A percentile compares a stretch with the other conserved stretches of the same genome.
Evolutionary conservation across 148 eudicot genomes (phyloP).

Genomic region (Nepenthes gracilis): DNA sequence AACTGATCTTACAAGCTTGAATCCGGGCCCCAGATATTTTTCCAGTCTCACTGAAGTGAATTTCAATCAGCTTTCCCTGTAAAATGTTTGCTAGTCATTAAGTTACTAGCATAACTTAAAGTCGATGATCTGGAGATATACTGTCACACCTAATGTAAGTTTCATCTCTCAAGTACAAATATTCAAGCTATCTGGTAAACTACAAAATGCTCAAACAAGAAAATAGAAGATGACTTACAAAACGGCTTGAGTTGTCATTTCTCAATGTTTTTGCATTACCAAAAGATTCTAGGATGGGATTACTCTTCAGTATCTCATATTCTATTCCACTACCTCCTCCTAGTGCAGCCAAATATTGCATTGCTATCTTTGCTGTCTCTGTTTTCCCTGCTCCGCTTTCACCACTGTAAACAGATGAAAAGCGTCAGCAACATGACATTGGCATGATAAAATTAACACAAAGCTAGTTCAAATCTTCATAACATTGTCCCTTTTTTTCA

Average conservation of each 20-base stretch:
- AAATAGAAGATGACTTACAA: constrained; percentile 41
- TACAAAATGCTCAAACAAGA: background rate
- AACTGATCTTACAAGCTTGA: constrained; percentile 77
- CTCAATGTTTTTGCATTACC: constrained; percentile 94
- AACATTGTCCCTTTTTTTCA: too few relatives aligned
- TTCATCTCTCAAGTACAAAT: background rate
- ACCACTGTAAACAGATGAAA: constrained; percentile 42
- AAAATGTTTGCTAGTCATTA: constrained; percentile 8
- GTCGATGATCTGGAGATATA: too few relatives aligned
- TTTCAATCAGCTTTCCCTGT: constrained; percentile 98
- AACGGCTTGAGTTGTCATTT: constrained; percentile 95
- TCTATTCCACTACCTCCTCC: constrained; percentile 99
- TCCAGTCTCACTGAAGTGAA: constrained; percentile 95
- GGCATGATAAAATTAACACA: background rate
- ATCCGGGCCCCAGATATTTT: constrained; percentile 93
- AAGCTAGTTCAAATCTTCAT: too few relatives aligned
- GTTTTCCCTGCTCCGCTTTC: constrained; percentile 99
- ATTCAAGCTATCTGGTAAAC: background rate
- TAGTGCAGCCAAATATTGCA: constrained; percentile 97
- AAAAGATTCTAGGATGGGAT: constrained; percentile 95
- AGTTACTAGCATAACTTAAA: background rate
- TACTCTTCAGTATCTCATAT: constrained; percentile 80
- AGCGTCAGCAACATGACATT: background rate
- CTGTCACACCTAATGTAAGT: too few relatives aligned
- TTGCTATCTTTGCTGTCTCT: constrained; percentile 97